phyloP scores from a whole-genome alignment of 805 yeast species.

The Cyberlindnera veronae region DNA sequence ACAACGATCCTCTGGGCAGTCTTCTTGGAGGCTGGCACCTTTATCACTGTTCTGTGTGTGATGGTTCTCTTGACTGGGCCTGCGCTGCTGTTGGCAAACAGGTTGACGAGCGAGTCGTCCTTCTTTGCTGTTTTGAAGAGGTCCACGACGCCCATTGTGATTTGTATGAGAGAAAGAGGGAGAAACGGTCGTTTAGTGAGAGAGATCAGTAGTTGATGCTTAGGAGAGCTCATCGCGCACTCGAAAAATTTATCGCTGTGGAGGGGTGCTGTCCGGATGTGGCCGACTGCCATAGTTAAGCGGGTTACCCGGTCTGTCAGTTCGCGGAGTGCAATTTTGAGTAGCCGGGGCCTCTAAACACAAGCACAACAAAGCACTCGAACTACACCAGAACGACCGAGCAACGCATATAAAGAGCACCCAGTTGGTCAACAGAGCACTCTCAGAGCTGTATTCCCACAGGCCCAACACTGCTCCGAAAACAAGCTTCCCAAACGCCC shows the following conservation, averaged over 20 bases:
- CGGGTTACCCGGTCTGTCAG: constrained; percentile 6
- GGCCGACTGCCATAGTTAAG: constrained; percentile 1
- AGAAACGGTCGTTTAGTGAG: background rate
- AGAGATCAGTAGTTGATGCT: background rate
- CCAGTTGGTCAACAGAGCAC: too few relatives aligned
- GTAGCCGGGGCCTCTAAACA: constrained; percentile 1
- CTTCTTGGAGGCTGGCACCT: constrained; percentile 14
- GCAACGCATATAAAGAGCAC: background rate
- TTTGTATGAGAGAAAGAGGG: background rate
- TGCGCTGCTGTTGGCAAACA: constrained; percentile 37
- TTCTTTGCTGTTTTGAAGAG: constrained; percentile 32
- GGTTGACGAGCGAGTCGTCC: constrained; percentile 31
- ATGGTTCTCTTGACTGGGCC: constrained; percentile 46
- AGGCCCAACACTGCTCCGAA: too few relatives aligned
- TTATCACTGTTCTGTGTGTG: constrained; percentile 33
- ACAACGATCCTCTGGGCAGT: constrained; percentile 22
- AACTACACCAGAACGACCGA: background rate
- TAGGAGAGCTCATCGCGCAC: constrained; percentile 19
- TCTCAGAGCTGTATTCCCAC: too few relatives aligned
- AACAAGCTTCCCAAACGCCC: too few relatives aligned
- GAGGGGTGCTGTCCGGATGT: constrained; percentile 4
- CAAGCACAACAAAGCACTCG: background rate
- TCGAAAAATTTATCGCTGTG: constrained; percentile 13
- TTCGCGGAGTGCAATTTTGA: constrained; percentile 7
- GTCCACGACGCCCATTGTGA: constrained; percentile 29